Conservation (phyloP, 2,329 filamentous ascomycete species). For the Pseudocercospora crystallina region DNA sequence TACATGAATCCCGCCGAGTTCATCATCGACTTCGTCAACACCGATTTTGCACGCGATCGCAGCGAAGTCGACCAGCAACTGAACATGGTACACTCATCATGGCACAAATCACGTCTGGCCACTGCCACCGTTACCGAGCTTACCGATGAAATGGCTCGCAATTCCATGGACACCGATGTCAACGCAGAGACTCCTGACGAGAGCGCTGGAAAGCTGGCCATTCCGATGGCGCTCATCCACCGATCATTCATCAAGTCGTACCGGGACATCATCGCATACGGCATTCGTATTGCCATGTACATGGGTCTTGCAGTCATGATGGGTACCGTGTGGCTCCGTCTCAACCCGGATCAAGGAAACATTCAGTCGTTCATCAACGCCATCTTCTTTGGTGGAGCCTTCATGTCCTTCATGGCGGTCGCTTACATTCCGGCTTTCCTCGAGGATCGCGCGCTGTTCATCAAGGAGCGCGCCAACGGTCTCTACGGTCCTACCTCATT, state of each 20-base stretch:
- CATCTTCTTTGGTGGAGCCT: slow-evolving; percentile 56
- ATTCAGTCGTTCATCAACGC: slow-evolving; percentile 83
- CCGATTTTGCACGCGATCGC: slow-evolving; percentile 64
- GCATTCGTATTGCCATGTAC: slow-evolving; percentile 81
- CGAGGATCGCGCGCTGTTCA: slow-evolving; percentile 69
- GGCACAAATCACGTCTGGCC: slow-evolving; percentile 52
- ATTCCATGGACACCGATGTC: slow-evolving; percentile 34
- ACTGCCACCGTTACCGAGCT: slow-evolving; percentile 35
- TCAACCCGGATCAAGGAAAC: slow-evolving; percentile 65
- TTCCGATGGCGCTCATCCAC: slow-evolving; percentile 68
- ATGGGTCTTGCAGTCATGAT: slow-evolving; percentile 77
- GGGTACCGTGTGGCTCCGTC: slow-evolving; percentile 81
- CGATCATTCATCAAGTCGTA: slow-evolving; percentile 81
- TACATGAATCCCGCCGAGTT: slow-evolving; percentile 80
- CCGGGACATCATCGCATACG: slow-evolving; percentile 80
- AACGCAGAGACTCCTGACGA: slow-evolving; percentile 30
- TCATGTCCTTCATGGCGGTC: slow-evolving; percentile 56
- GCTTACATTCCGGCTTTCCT: slow-evolving; percentile 81
- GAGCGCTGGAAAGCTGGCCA: slow-evolving; percentile 48
- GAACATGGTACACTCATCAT: slow-evolving; percentile 54
- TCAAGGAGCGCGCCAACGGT: slow-evolving; percentile 76
- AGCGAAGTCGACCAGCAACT: slow-evolving; percentile 52
- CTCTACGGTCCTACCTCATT: slow-evolving; percentile 72
- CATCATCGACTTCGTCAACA: slow-evolving; percentile 75
- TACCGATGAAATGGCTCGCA: slow-evolving; percentile 37